These are phyloP conservation scores for Helicocarpus griseus DNA, from an alignment of 2,329 filamentous ascomycete genomes.

Conservation along the genomic window DNA sequence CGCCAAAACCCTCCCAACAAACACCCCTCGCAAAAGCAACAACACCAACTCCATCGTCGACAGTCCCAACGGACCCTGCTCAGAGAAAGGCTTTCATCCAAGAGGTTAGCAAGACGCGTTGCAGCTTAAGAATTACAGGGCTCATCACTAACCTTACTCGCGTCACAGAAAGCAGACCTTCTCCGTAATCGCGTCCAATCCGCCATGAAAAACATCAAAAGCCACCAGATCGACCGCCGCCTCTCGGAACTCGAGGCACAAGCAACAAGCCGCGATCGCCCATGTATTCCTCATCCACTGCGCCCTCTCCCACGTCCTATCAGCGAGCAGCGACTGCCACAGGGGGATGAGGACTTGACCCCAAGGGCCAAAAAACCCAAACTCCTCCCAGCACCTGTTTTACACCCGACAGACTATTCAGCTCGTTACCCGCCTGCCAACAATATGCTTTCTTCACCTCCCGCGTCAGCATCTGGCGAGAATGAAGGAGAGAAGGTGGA, in stretches of 20 bases:
- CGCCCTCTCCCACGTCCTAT: neutral
- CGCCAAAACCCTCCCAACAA: constrained; percentile 14
- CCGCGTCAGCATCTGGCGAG: constrained; percentile 10
- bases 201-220: constrained; percentile 30
- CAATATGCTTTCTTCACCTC: constrained; percentile 14
- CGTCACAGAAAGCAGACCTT: constrained; percentile 30
- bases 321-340: neutral
- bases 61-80: constrained; percentile 25
- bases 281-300: constrained; percentile 2
- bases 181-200: constrained; percentile 30
- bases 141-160: constrained; percentile 7
- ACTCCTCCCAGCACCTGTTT: constrained; percentile 11
- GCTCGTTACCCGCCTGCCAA: constrained; percentile 4
- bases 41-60: constrained; percentile 12
- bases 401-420: constrained; percentile 8
- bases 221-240: constrained; percentile 30
- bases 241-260: constrained; percentile 33
- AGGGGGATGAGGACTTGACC: constrained; percentile 1
- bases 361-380: constrained; percentile 13
- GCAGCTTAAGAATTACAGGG: neutral
- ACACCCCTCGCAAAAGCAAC: constrained; percentile 1
- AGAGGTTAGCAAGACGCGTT: constrained; percentile 20
- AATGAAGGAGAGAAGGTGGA: constrained; percentile 11
- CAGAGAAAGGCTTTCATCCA: constrained; percentile 32
- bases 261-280: constrained; percentile 28